phyloP scores from a whole-genome alignment of 2,329 filamentous ascomycete genomes.

The Botryosphaeria dothidea region DNA sequence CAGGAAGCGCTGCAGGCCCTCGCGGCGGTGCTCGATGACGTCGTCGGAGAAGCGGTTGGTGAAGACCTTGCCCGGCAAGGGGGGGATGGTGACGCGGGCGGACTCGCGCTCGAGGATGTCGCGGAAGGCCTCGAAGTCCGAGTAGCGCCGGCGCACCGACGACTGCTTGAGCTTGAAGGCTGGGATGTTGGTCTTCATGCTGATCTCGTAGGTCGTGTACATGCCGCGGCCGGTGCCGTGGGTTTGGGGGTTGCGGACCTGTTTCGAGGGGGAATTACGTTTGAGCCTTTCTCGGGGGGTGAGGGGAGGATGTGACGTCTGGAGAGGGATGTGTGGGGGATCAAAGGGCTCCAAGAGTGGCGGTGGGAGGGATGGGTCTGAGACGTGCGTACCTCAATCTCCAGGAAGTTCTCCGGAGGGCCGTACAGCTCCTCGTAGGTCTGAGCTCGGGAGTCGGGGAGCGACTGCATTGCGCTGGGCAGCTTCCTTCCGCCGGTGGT shows the following conservation, averaged over 20 bases:
- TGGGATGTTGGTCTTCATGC: constrained; percentile 97
- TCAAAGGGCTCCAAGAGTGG: not conserved
- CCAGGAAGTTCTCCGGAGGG: constrained; percentile 96
- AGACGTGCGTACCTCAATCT: constrained; percentile 84
- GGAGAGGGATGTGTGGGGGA: not conserved
- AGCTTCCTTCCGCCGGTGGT: not conserved
- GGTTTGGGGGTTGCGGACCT: constrained; percentile 92
- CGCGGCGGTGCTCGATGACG: constrained; percentile 91
- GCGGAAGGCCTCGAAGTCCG: constrained; percentile 97
- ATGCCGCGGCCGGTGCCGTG: constrained; percentile 92
- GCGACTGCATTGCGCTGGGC: constrained; percentile 56
- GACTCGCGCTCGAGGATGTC: constrained; percentile 96
- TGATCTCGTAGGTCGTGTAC: constrained; percentile 99
- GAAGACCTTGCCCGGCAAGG: constrained; percentile 94
- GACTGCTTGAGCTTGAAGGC: constrained; percentile 91
- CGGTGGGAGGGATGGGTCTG: not conserved
- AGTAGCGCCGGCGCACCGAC: constrained; percentile 89
- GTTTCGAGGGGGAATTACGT: constrained; percentile 24
- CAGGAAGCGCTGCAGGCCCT: constrained; percentile 90
- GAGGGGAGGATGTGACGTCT: constrained; percentile 1
- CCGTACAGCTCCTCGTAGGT: constrained; percentile 99
- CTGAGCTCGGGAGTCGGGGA: constrained; percentile 76
- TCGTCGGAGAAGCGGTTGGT: constrained; percentile 98
- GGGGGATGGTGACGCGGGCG: constrained; percentile 91
- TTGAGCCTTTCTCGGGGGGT: too few species aligned